phyloP scores from a whole-genome alignment of 139 green algal species.

The Ulvella scutata region DNA sequence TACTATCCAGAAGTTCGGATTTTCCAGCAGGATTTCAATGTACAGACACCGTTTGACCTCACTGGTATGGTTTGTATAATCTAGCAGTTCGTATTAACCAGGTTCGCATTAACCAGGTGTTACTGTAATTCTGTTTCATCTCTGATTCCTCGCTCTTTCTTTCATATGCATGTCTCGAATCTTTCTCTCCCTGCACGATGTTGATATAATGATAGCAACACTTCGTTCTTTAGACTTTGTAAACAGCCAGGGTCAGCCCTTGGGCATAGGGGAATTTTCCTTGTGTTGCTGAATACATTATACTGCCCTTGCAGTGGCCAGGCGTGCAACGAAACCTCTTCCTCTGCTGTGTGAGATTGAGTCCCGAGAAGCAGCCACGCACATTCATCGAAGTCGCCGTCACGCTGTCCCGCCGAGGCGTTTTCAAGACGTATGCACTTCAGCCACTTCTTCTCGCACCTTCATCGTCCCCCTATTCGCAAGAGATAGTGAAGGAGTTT shows the following conservation, averaged over 20 bases:
- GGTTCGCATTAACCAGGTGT: too few relatives aligned
- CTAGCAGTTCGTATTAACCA: too few relatives aligned
- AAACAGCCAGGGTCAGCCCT: too few relatives aligned
- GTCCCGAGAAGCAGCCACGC: slow-evolving; percentile 63
- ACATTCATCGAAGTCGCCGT: neutral
- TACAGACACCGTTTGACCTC: too few relatives aligned
- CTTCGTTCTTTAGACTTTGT: too few relatives aligned
- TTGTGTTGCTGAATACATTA: neutral
- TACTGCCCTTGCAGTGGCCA: neutral
- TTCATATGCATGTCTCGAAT: neutral
- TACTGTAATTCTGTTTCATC: too few relatives aligned
- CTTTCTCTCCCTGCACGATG: neutral
- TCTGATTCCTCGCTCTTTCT: neutral
- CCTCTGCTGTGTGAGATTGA: slow-evolving; percentile 55
- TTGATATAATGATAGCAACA: too few relatives aligned
- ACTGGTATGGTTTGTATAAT: too few relatives aligned
- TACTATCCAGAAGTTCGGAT: neutral
- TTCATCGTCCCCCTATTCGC: slow-evolving; percentile 4
- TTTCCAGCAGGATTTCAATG: too few relatives aligned
- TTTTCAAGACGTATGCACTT: slow-evolving; percentile 13
- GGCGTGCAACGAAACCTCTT: slow-evolving; percentile 7
- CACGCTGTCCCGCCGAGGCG: neutral
- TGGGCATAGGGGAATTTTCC: too few relatives aligned
- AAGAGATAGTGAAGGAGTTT: neutral
- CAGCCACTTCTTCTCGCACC: slow-evolving; percentile 22